phyloP scores from a whole-genome alignment of 2,329 filamentous ascomycete genomes.

The Stromatinia cepivora region DNA sequence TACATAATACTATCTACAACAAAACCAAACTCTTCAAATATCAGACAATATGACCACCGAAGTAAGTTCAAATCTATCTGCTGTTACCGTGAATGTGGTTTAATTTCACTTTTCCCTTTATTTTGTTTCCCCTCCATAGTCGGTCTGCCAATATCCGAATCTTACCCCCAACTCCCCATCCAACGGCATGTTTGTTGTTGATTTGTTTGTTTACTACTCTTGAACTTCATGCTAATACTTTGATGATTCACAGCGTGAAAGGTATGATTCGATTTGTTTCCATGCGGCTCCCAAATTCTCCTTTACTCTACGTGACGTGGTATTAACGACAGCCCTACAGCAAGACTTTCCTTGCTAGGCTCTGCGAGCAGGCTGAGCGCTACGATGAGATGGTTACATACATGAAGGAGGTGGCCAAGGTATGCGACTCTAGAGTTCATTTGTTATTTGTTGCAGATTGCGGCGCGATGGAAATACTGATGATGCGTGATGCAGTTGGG shows the following conservation, averaged over 20 bases:
- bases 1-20: slow-evolving; percentile 21
- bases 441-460: slow-evolving; percentile 24
- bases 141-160: slow-evolving; percentile 2
- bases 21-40: slow-evolving; percentile 12
- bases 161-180: slow-evolving; percentile 30
- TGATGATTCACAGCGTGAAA: slow-evolving; percentile 39
- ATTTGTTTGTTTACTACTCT: slow-evolving; percentile 19
- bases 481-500: slow-evolving; percentile 50
- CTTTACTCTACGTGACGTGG: slow-evolving; percentile 21
- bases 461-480: slow-evolving; percentile 30
- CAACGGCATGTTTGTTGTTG: slow-evolving; percentile 21
- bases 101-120: slow-evolving; percentile 15
- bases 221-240: slow-evolving; percentile 32
- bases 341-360: slow-evolving; percentile 99
- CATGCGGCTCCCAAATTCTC: slow-evolving; percentile 22
- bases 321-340: slow-evolving; percentile 50
- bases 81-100: slow-evolving; percentile 3
- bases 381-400: slow-evolving; percentile 99
- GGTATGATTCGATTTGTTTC: slow-evolving; percentile 32
- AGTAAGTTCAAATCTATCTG: slow-evolving; percentile 38
- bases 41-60: slow-evolving; percentile 40
- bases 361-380: slow-evolving; percentile 99
- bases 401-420: slow-evolving; percentile 99
- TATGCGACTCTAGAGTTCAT: slow-evolving; percentile 45
- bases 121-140: slow-evolving; percentile 23